Evolutionary conservation across 2,329 filamentous ascomycete species (phyloP).

Genomic region (Aspergillus sclerotialis): DNA sequence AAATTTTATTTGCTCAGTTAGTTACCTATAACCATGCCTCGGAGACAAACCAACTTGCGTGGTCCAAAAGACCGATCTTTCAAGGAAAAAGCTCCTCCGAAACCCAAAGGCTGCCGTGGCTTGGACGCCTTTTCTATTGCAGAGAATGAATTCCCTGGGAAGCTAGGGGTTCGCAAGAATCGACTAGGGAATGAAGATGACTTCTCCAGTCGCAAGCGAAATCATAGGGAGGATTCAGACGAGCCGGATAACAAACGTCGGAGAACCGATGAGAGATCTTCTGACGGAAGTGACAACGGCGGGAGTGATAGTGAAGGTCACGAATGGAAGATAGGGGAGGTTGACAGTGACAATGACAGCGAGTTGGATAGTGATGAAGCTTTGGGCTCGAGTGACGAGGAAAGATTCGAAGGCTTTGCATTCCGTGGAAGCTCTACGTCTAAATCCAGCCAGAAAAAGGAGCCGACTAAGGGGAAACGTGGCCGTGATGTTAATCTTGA

Average conservation of each 20-base stretch:
- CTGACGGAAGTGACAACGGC: slow-evolving; percentile 54
- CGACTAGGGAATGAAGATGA: slow-evolving; percentile 54
- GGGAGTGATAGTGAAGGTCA: slow-evolving; percentile 82
- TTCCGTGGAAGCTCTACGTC: slow-evolving; percentile 54
- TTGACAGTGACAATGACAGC: slow-evolving; percentile 60
- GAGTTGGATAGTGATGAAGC: slow-evolving; percentile 72
- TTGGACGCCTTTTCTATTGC: slow-evolving; percentile 61
- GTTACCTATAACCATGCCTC: slow-evolving; percentile 28
- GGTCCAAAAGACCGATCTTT: slow-evolving; percentile 29
- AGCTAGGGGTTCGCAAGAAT: slow-evolving; percentile 47
- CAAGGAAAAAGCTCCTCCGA: slow-evolving; percentile 40
- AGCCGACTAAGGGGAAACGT: slow-evolving; percentile 14
- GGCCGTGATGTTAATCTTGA: slow-evolving; percentile 41
- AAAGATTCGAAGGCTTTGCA: slow-evolving; percentile 70
- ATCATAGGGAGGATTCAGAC: slow-evolving; percentile 35
- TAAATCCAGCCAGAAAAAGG: slow-evolving; percentile 27
- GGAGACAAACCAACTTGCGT: slow-evolving; percentile 33
- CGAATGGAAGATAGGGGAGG: slow-evolving; percentile 71
- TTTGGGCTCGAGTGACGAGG: slow-evolving; percentile 82
- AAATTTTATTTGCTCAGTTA: slow-evolving; percentile 3
- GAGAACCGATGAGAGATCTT: slow-evolving; percentile 23
- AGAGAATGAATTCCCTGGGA: slow-evolving; percentile 48
- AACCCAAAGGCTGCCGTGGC: slow-evolving; percentile 40
- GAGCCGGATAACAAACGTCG: slow-evolving; percentile 40
- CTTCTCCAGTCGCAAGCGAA: slow-evolving; percentile 31